Percentiles rank a stretch among this genome's conserved stretches.
Conservation (phyloP, 2,329 filamentous ascomycete genomes). For the Periconia sp. region DNA sequence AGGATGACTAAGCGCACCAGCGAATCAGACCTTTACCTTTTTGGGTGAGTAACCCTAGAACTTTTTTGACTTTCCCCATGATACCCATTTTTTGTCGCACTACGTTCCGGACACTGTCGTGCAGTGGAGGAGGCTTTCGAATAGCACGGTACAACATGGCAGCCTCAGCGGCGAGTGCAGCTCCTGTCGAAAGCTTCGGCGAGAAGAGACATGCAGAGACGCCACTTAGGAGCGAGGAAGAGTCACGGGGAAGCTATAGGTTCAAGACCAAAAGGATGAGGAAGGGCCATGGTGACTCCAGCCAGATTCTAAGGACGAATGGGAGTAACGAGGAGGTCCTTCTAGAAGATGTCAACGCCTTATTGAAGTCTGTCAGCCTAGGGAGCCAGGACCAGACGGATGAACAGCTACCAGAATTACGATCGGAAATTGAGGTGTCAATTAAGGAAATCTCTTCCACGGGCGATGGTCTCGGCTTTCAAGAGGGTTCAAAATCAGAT, state of each 20-base stretch:
- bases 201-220: conserved; percentile 41
- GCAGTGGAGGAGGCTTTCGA: conserved; percentile 18
- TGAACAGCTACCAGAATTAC: conserved; percentile 64
- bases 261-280: conserved; percentile 58
- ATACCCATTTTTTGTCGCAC: conserved; percentile 14
- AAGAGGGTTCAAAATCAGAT: conserved; percentile 64
- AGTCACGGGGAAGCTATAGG: conserved; percentile 40
- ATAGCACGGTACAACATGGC: conserved; percentile 37
- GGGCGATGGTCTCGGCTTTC: conserved; percentile 84
- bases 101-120: conserved; percentile 30
- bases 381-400: conserved; percentile 25
- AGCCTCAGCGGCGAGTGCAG: conserved; percentile 37
- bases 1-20: conserved; percentile 30
- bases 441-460: conserved; percentile 85
- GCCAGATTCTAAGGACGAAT: conserved; percentile 45
- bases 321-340: conserved; percentile 58
- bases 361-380: conserved; percentile 46
- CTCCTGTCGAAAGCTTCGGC: conserved; percentile 40
- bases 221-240: conserved; percentile 40
- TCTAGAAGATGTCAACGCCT: conserved; percentile 51
- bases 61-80: conserved; percentile 27
- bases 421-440: conserved; percentile 81
- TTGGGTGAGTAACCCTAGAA: conserved; percentile 29
- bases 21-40: conserved; percentile 33
- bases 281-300: conserved; percentile 45